Evolutionary conservation across 805 yeast genomes (phyloP), one percentile per base, ranked within the genome.

Genomic region (Zygosaccharomyces kombuchaensis): DNA sequence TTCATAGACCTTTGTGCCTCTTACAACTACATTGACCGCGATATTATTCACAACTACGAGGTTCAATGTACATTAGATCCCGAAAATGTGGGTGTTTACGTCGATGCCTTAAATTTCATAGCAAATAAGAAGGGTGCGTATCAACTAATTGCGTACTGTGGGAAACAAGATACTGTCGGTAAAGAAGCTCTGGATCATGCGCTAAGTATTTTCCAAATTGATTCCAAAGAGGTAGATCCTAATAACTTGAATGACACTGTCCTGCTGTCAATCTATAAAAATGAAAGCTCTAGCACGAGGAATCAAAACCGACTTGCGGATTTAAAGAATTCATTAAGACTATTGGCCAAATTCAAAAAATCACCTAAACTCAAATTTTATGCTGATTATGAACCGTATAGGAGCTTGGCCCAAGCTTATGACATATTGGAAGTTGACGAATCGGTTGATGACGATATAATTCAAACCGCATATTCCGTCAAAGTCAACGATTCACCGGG

Each of bases 391-490:
- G 82, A 80, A 47, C 79, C 78, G 2, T 66, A 57, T 41, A 45
- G 45, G 12, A 47, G 35, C 8, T 56, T 75, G 43, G 66, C 70
- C n/a, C 74, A 74, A 39, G 86, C 88, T 0, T 82, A 80, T 53
- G 63, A 67, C 0, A 56, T 66, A 1, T 61, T 84, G 26, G 84
- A 76, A 9, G 70, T 78, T 13, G 73, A 73, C 43, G 70, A 72
- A 1, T 64, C 71, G 0, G 78, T 81, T 10, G 83, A 77, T 47
- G 87, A 82, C 58, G 93, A 86, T 51, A 79, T 85, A 36, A 76
- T 87, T 2, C 72, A 80, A 23, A 84, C 95, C 1, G 90, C 95
- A 0, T 85, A 78, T 57, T 81, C 84, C 46, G 71, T 84, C 35
- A 80, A 81, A 48, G 57, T 74, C 1, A 76, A 77, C 34, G 95